Conservation (phyloP, 768 basidiomycete species). For the Phlebiopsis gigantea region DNA sequence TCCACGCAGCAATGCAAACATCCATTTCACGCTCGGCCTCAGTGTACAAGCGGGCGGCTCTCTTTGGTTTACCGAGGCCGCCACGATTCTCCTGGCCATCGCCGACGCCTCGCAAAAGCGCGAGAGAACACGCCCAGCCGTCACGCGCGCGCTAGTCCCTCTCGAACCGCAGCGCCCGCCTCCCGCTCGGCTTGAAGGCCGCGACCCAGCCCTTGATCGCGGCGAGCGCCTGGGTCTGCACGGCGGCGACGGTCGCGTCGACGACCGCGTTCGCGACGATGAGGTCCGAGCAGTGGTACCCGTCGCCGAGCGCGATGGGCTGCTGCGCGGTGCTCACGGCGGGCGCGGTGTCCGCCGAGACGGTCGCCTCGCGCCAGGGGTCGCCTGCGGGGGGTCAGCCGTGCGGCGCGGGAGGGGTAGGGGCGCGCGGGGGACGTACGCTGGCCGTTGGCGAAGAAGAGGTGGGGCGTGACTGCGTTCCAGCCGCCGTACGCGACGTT, state of each 20-base stretch:
- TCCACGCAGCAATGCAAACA: no score
- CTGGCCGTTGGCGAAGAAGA: conserved; percentile 67
- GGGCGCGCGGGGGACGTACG: conserved; percentile 35
- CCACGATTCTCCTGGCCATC: no score
- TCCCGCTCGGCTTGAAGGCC: conserved; percentile 22
- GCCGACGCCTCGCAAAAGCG: no score
- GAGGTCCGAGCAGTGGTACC: conserved; percentile 69
- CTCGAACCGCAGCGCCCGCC: background rate
- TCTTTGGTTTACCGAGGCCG: no score
- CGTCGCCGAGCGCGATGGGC: conserved; percentile 54
- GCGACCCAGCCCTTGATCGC: conserved; percentile 56
- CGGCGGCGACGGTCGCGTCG: conserved; percentile 47
- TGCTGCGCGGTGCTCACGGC: conserved; percentile 43
- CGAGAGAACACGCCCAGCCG: no score
- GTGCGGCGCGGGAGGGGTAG: background rate
- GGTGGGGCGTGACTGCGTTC: conserved; percentile 47
- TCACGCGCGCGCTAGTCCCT: background rate
- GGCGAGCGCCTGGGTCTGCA: conserved; percentile 48
- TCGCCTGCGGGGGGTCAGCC: conserved; percentile 39
- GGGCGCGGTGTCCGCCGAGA: conserved; percentile 49
- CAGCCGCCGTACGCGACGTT: conserved; percentile 55
- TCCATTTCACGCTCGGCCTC: no score
- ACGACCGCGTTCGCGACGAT: conserved; percentile 31
- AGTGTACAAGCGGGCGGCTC: no score
- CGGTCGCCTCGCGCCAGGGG: conserved; percentile 66